These are phyloP conservation scores for Adenanthera pavonina DNA, from an alignment of 306 rosid species.

Conservation along the genomic window DNA sequence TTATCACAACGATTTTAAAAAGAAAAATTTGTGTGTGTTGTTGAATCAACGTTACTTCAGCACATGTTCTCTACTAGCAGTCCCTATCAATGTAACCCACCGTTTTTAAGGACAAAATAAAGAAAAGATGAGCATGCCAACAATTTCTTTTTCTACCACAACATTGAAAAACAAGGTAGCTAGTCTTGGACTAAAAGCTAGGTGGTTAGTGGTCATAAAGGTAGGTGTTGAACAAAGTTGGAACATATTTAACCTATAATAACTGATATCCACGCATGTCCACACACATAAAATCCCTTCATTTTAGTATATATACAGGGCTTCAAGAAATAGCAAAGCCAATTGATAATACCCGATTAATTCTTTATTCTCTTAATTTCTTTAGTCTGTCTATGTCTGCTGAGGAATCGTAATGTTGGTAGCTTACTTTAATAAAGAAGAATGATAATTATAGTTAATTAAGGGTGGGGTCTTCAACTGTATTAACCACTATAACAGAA, in stretches of 20 bases:
- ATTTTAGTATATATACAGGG: background rate
- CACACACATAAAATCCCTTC: background rate
- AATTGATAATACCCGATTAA: background rate
- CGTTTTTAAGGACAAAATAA: background rate
- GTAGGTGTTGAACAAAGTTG: background rate
- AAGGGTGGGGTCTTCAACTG: constrained; percentile 19
- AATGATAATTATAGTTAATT: background rate
- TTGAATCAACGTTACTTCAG: background rate
- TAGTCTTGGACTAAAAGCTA: background rate
- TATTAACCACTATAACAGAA: constrained; percentile 25
- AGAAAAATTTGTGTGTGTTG: background rate
- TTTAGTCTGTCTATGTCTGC: background rate
- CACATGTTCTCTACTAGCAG: background rate
- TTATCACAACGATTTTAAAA: background rate
- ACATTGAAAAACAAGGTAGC: constrained; percentile 2
- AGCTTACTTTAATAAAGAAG: constrained; percentile 11
- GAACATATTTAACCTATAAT: background rate
- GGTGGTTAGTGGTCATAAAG: background rate
- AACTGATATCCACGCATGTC: background rate
- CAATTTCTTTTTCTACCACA: background rate
- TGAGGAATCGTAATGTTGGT: background rate
- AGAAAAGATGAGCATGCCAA: background rate
- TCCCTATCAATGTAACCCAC: constrained; percentile 10
- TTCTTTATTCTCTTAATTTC: background rate
- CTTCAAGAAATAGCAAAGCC: background rate